phyloP scores from a whole-genome alignment of 208 protist genomes.

The Trypanosoma mega region DNA sequence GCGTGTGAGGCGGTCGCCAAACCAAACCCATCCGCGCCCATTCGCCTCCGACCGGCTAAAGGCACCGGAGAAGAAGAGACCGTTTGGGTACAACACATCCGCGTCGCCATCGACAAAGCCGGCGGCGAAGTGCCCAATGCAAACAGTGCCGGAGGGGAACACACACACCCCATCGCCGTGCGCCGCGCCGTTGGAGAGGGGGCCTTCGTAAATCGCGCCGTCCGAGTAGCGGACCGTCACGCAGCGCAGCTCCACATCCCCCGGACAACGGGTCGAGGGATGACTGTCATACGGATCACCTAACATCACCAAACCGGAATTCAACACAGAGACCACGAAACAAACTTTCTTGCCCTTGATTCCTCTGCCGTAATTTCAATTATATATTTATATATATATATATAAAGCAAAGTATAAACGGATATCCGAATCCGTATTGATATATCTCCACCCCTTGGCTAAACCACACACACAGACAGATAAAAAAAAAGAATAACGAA shows the following conservation, averaged over 20 bases:
- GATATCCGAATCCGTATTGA: no score
- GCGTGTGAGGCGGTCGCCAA: constrained; percentile 26
- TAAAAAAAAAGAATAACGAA: no score
- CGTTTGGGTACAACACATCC: constrained; percentile 52
- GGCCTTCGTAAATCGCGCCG: constrained; percentile 60
- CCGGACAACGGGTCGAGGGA: not conserved
- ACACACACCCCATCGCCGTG: constrained; percentile 61
- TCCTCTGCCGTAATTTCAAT: no score
- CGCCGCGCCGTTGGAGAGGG: constrained; percentile 36
- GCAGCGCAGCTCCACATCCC: not conserved
- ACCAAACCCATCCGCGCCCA: constrained; percentile 40
- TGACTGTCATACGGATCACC: not conserved
- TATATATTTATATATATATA: no score
- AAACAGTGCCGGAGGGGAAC: constrained; percentile 65
- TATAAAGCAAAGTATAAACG: no score
- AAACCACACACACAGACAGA: no score
- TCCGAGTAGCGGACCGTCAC: constrained; percentile 3
- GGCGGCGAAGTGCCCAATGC: constrained; percentile 44
- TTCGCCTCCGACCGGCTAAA: constrained; percentile 38
- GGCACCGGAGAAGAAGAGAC: constrained; percentile 55
- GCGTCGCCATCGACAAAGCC: constrained; percentile 58
- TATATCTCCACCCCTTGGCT: no score
- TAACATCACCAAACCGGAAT: no score
- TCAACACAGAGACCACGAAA: no score
- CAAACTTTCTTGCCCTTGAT: no score